Evolutionary conservation across 129 eudicot genomes (phyloP).

Genomic region (Escallonia herrerae): DNA sequence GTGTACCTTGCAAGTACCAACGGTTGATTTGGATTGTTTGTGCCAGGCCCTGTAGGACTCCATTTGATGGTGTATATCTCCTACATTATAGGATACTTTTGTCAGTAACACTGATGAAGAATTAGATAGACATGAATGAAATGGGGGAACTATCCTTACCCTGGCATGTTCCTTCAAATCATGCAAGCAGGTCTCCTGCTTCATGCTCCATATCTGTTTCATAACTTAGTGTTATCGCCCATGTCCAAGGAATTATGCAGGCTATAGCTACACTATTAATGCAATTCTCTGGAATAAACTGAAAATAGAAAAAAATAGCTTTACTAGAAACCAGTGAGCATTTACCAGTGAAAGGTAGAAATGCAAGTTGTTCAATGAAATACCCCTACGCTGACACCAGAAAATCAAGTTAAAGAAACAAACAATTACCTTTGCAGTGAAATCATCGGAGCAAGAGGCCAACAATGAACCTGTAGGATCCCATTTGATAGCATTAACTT

Average conservation of each 20-base stretch:
- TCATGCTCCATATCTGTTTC: conserved; percentile 84
- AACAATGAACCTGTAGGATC: conserved; percentile 85
- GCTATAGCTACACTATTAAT: not conserved
- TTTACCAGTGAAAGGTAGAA: no score
- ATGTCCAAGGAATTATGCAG: not conserved
- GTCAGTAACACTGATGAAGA: conserved; percentile 2
- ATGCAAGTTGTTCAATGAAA: no score
- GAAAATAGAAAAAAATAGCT: no score
- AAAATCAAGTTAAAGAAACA: not conserved
- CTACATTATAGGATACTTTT: conserved; percentile 25
- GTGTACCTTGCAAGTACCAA: conserved; percentile 74
- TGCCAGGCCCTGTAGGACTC: conserved; percentile 92
- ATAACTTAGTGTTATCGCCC: conserved; percentile 11
- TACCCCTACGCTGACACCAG: not conserved
- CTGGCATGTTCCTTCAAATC: conserved; percentile 83
- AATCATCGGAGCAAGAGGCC: conserved; percentile 94
- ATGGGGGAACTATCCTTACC: conserved; percentile 29
- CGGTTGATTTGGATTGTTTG: conserved; percentile 74
- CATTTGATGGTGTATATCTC: conserved; percentile 90
- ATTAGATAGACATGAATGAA: no score
- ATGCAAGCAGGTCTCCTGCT: conserved; percentile 75
- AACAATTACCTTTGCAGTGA: conserved; percentile 71
- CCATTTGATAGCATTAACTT: conserved; percentile 95
- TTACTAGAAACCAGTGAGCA: no score
- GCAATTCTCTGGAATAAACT: no score